Base-by-base conservation (phyloP, 2,329 filamentous ascomycete genomes). In the Nigrospora osmanthi region DNA sequence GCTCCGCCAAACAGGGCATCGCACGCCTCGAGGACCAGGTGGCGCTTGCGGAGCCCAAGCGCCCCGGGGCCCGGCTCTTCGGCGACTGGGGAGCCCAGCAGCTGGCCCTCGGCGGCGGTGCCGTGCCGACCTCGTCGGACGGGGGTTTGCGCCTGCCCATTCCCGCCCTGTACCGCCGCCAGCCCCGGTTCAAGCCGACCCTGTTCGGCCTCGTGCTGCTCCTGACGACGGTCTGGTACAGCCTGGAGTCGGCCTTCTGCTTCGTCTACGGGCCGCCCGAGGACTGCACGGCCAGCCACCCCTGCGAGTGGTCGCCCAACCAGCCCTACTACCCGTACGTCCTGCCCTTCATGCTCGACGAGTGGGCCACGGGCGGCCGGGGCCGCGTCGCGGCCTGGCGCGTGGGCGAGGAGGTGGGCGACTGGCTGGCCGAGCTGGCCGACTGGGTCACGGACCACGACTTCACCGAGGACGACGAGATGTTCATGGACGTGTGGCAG, bases 291-390 rank as follows among this genome's bases (percentile, higher is more conserved):
- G 58, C 60, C 40, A 42, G 58, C 47, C 39, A 63, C 35, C 67
- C 69, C 2, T 81, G 78, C 55, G 65, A 71, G 33, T 82, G 76
- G 76, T 73, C 72, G 28, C 68, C 70, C 11, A 69, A 76, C 38
- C 79, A 82, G 56, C 80, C 80, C 0, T 71, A 71, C 23, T 83
- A 79, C 59, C 79, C 78, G n/a, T 68, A 66, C 35, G 75, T 78
- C 1, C 67, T 83, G 38, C 79, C 80, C 3, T 72, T 80, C 46
- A 83, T 82, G 63, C 54, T 83, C 12, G 79, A 83, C 55, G 71
- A 82, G 52, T 83, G 78, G 78, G 56, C 67, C 10, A 76, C 75
- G 0, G 72, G 74, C 14, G 78, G 78, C 1, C 62, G 60, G 32
- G 74, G 73, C 6, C 71, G 74, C 34, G 53, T 50, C 2, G 37